Evolutionary conservation across 2,329 filamentous ascomycete genomes (phyloP).

Genomic region (Colletotrichum sp.): DNA sequence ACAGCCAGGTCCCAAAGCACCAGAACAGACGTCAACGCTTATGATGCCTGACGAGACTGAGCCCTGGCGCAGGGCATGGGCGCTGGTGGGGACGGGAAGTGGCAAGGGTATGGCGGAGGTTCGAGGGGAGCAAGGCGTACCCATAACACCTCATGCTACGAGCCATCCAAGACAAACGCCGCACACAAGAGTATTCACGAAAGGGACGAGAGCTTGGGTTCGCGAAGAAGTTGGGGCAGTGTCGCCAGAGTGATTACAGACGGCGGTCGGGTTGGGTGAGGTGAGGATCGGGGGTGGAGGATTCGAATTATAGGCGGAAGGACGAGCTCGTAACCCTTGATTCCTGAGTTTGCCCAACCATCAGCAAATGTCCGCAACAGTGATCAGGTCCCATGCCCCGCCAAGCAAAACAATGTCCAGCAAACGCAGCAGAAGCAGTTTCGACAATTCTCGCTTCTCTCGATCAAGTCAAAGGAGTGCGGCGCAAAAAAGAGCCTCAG

Average conservation of each 20-base stretch:
- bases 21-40: neutral
- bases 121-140: slow-evolving; percentile 38
- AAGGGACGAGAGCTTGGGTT: neutral
- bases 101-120: slow-evolving; percentile 34
- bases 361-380: slow-evolving; percentile 16
- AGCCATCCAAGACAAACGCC: slow-evolving; percentile 10
- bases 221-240: neutral
- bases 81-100: neutral
- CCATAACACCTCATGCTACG: slow-evolving; percentile 43
- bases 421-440: neutral
- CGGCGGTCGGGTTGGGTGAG: neutral
- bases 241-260: neutral
- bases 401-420: neutral
- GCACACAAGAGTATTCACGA: slow-evolving; percentile 2
- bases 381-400: neutral
- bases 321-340: slow-evolving; percentile 18
- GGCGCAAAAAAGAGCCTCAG: neutral
- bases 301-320: slow-evolving; percentile 5
- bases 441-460: neutral
- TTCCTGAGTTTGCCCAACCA: slow-evolving; percentile 20
- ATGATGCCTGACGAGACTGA: neutral
- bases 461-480: neutral
- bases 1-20: neutral
- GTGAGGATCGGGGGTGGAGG: neutral
- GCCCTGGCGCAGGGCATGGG: neutral